phyloP scores from a whole-genome alignment of 441 rosid genomes.

The Flueggea neowawraea region DNA sequence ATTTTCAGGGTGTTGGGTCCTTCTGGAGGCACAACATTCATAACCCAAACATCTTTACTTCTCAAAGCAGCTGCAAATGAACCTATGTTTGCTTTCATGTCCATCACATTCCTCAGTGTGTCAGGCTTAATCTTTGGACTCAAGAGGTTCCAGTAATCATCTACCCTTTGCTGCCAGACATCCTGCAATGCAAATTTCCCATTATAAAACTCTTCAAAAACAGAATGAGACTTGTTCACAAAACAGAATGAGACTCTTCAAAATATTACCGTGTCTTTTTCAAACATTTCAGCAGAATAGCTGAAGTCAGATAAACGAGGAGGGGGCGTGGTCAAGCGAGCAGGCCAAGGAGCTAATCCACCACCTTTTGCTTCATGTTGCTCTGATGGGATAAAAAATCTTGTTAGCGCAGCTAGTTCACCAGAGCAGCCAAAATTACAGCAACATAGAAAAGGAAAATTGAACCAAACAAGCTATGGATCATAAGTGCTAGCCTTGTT shows the following conservation, averaged over 20 bases:
- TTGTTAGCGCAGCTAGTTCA: neutral
- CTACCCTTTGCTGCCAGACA: conserved; percentile 71
- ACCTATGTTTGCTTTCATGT: conserved; percentile 95
- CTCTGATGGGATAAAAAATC: conserved; percentile 33
- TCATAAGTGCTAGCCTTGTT: too few relatives aligned
- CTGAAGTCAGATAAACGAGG: conserved; percentile 94
- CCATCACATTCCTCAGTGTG: conserved; percentile 87
- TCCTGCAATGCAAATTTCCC: conserved; percentile 40
- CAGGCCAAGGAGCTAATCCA: conserved; percentile 99
- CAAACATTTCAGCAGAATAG: conserved; percentile 68
- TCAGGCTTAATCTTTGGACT: conserved; percentile 66
- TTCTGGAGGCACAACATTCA: conserved; percentile 89
- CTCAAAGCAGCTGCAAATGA: conserved; percentile 91
- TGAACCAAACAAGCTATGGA: too few relatives aligned
- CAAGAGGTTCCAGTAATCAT: conserved; percentile 78
- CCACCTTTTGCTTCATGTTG: conserved; percentile 76
- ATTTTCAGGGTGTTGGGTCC: conserved; percentile 90
- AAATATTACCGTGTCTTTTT: conserved; percentile 70
- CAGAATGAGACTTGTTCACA: too few relatives aligned
- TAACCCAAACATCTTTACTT: conserved; percentile 92
- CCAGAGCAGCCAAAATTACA: too few relatives aligned
- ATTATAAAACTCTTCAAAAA: too few relatives aligned
- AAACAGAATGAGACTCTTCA: too few relatives aligned
- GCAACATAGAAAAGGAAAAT: too few relatives aligned
- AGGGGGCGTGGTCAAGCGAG: conserved; percentile 78